Conservation (phyloP, 306 rosid species). For the Trifolium repens region DNA sequence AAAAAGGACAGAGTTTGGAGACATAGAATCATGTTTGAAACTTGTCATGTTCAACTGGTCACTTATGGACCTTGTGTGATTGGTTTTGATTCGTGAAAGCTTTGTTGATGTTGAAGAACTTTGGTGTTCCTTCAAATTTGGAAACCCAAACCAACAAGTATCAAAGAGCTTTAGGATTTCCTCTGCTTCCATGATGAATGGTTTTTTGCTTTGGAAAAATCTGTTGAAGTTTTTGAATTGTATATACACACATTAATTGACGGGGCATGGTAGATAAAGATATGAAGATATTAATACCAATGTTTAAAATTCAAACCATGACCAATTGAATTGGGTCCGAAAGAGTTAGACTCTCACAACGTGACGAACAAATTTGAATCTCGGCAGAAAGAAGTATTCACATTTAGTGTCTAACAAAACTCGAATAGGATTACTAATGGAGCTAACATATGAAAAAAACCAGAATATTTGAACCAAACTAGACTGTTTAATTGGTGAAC, state of each 20-base stretch:
- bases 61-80: conserved; percentile 67
- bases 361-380: too few species aligned
- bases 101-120: conserved; percentile 37
- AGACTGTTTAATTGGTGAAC: too few species aligned
- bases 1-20: conserved; percentile 58
- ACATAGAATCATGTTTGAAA: conserved; percentile 45
- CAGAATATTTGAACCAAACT: too few species aligned
- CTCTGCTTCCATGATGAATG: conserved; percentile 75
- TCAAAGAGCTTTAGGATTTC: conserved; percentile 61
- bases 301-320: neutral
- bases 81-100: conserved; percentile 41
- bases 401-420: too few species aligned
- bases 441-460: too few species aligned
- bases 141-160: conserved; percentile 65
- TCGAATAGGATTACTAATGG: too few species aligned
- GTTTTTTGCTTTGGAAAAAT: conserved; percentile 36
- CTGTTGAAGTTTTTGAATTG: conserved; percentile 29
- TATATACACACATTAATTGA: conserved; percentile 17
- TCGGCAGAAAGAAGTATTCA: too few species aligned
- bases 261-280: conserved; percentile 18
- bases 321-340: too few species aligned
- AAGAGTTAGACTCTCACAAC: too few species aligned
- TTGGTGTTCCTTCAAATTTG: conserved; percentile 43
- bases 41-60: conserved; percentile 61
- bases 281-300: neutral